Conservation (phyloP, 257 asterid genomes). For the Solanum raphanifolium region DNA sequence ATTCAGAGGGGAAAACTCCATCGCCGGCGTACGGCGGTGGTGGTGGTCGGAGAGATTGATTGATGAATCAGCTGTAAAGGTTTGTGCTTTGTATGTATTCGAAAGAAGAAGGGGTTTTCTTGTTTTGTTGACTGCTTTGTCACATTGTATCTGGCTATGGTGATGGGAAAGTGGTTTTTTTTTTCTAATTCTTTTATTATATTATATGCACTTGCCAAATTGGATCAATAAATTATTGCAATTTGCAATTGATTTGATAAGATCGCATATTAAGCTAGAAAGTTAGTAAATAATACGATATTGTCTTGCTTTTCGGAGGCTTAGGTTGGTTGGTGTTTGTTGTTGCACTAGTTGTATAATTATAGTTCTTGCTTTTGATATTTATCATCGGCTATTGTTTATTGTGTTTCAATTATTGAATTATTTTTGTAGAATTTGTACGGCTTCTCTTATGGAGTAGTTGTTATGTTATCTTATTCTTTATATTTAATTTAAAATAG, state of each 20-base stretch:
- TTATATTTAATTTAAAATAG: no score
- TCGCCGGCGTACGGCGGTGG: neutral
- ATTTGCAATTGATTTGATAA: neutral
- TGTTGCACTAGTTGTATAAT: accelerated
- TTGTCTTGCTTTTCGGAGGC: accelerated
- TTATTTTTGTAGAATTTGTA: no score
- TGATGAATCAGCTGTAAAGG: neutral
- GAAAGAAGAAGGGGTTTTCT: neutral
- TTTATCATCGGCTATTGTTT: no score
- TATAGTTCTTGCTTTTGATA: no score
- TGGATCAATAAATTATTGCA: neutral
- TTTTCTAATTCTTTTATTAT: neutral
- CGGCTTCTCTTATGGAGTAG: no score
- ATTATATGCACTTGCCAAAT: neutral
- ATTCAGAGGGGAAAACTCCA: conserved; percentile 83
- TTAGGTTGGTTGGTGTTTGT: no score
- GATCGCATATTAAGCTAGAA: neutral
- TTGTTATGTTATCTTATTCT: neutral
- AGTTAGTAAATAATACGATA: neutral
- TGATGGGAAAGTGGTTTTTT: neutral
- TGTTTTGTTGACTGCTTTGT: neutral
- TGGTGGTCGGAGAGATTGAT: neutral
- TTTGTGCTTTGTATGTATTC: neutral
- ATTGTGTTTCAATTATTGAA: neutral
- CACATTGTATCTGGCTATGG: neutral